A percentile compares a stretch with the other conserved stretches of the same genome.
Conservation (phyloP, 2,329 filamentous ascomycete genomes). For the Elsinoe arachidis region DNA sequence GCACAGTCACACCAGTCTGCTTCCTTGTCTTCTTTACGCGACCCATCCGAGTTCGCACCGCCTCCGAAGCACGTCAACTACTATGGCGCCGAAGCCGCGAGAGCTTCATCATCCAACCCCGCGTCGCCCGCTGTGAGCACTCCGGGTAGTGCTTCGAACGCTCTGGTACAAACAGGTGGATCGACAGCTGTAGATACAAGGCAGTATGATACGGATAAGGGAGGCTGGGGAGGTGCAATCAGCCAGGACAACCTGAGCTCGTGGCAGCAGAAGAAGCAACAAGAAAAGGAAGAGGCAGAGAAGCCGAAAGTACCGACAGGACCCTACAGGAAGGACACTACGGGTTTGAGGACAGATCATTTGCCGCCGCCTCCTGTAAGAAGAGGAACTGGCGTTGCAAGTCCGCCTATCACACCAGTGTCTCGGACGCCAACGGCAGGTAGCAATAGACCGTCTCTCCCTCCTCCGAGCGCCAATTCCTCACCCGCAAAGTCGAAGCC, state of each 20-base stretch:
- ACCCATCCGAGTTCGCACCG: conserved; percentile 69
- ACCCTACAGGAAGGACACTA: conserved; percentile 63
- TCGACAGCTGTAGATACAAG: conserved; percentile 10
- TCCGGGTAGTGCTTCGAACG: conserved; percentile 26
- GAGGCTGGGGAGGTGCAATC: conserved; percentile 37
- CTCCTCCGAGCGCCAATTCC: conserved; percentile 21
- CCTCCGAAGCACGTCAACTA: conserved; percentile 61
- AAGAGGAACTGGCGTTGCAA: conserved; percentile 26
- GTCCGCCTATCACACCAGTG: conserved; percentile 17
- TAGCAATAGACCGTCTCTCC: conserved; percentile 15
- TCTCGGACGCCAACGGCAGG: conserved; percentile 19
- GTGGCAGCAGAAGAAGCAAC: conserved; percentile 30
- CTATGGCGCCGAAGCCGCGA: conserved; percentile 35
- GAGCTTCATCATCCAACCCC: conserved; percentile 19
- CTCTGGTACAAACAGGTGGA: conserved; percentile 22
- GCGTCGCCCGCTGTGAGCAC: conserved; percentile 21
- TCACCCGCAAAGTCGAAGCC: conserved; percentile 30
- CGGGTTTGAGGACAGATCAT: conserved; percentile 58
- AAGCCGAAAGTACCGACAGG: conserved; percentile 41
- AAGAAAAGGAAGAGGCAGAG: conserved; percentile 30
- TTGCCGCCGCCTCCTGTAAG: conserved; percentile 63
- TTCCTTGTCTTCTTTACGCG: conserved; percentile 62
- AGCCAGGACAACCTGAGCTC: conserved; percentile 30
- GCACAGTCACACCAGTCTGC: conserved; percentile 47
- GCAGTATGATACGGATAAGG: conserved; percentile 27